Percentiles rank a stretch among this genome's conserved stretches.
Conservation (phyloP, 1,284 basidiomycete species). For the Golubevia pallescens region DNA sequence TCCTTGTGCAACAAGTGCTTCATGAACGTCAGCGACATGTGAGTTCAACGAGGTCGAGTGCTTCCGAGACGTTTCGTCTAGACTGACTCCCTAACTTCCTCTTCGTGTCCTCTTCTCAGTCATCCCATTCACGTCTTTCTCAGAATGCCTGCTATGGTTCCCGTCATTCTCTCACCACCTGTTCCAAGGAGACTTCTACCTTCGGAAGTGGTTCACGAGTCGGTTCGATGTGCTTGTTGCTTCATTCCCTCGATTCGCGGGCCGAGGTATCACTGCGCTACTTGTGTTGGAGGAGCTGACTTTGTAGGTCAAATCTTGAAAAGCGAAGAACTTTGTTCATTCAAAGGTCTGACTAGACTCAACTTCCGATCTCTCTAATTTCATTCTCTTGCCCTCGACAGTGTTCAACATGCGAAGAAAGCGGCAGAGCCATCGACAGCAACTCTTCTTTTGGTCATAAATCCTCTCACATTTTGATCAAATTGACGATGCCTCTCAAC, state of each 20-base stretch:
- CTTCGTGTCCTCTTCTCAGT: too few relatives aligned
- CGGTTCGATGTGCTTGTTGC: constrained; percentile 7
- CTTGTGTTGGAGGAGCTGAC: constrained; percentile 9
- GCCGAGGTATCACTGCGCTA: constrained; percentile 9
- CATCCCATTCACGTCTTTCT: too few relatives aligned
- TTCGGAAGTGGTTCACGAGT: constrained; percentile 6
- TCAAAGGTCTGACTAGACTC: too few relatives aligned
- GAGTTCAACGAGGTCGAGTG: too few relatives aligned
- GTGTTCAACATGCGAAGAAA: constrained; percentile 11
- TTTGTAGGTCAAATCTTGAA: constrained; percentile 9
- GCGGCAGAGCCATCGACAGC: background rate
- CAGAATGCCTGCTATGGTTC: too few relatives aligned
- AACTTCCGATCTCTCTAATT: background rate
- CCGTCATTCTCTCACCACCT: too few relatives aligned
- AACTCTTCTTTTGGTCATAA: background rate
- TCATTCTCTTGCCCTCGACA: background rate
- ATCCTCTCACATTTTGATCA: constrained; percentile 9
- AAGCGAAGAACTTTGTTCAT: background rate
- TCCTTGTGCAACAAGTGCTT: too few relatives aligned
- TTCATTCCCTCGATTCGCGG: constrained; percentile 9
- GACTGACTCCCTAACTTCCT: too few relatives aligned
- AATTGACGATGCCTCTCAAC: background rate
- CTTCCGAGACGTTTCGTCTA: too few relatives aligned
- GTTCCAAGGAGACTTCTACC: too few relatives aligned
- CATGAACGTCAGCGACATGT: too few relatives aligned